These are phyloP conservation scores for Cylindrotheca fusiformis DNA, from an alignment of 108 stramenopile genomes.

Conservation along the genomic window DNA sequence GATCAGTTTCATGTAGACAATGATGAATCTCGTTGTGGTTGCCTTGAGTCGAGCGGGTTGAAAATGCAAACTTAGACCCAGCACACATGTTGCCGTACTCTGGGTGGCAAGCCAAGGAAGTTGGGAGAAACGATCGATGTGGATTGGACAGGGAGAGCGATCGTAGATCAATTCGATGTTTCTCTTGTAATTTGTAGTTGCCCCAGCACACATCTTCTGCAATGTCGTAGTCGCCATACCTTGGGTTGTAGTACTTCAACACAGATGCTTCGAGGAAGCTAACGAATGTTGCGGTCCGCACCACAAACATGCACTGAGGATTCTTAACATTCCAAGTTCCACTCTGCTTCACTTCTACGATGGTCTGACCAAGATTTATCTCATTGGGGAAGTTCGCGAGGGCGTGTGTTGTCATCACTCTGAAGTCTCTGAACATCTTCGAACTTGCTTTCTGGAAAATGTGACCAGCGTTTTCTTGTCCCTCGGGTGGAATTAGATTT, in stretches of 20 bases:
- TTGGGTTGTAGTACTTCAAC: slow-evolving; percentile 1
- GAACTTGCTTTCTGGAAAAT: slow-evolving; percentile 5
- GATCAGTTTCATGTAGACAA: slow-evolving; percentile 1
- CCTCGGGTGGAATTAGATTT: slow-evolving; percentile 37
- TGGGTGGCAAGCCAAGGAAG: slow-evolving; percentile 49
- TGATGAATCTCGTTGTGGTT: slow-evolving; percentile 30
- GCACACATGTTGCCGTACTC: slow-evolving; percentile 46
- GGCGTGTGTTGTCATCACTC: slow-evolving; percentile 56
- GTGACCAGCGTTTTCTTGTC: slow-evolving; percentile 13
- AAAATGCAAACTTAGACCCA: slow-evolving; percentile 47
- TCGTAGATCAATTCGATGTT: slow-evolving; percentile 56
- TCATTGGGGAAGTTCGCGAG: slow-evolving; percentile 5
- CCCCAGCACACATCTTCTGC: slow-evolving; percentile 25
- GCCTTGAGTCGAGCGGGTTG: slow-evolving; percentile 16
- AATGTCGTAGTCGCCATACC: background rate
- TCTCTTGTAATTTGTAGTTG: slow-evolving; percentile 37
- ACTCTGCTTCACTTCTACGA: slow-evolving; percentile 61
- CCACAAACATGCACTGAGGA: slow-evolving; percentile 18
- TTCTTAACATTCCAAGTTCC: slow-evolving; percentile 29
- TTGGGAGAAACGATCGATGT: slow-evolving; percentile 48
- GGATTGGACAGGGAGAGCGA: slow-evolving; percentile 17
- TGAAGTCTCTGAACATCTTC: slow-evolving; percentile 51
- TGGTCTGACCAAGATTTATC: slow-evolving; percentile 53
- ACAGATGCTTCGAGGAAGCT: slow-evolving; percentile 21
- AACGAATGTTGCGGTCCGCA: slow-evolving; percentile 46